Evolutionary conservation across 495 filamentous ascomycete genomes (phyloP).

Genomic region (Pyrenula aspistea): DNA sequence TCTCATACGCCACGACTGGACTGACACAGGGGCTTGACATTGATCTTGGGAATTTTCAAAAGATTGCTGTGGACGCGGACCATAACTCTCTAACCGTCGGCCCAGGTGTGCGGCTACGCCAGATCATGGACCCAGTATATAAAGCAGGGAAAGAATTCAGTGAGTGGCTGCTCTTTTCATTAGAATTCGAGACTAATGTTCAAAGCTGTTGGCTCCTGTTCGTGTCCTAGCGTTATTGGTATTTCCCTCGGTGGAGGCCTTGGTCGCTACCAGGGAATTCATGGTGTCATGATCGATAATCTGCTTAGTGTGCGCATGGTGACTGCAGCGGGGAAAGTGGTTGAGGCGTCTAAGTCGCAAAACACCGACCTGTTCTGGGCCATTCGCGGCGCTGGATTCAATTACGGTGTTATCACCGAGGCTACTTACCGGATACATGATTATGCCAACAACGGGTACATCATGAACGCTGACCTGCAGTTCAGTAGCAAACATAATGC

Average conservation of each 20-base stretch:
- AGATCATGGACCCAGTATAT: conserved; percentile 12
- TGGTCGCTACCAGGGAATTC: conserved; percentile 18
- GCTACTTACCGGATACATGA: conserved; percentile 21
- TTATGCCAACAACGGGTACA: conserved; percentile 13
- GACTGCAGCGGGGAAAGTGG: conserved; percentile 16
- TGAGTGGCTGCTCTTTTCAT: conserved; percentile 6
- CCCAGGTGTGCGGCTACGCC: conserved; percentile 5
- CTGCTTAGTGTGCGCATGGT: conserved; percentile 20
- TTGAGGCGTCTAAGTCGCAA: conserved; percentile 16
- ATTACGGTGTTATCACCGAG: conserved; percentile 35
- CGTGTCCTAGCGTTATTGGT: conserved; percentile 20
- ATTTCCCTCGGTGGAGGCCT: conserved; percentile 28
- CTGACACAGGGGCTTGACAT: conserved; percentile 16
- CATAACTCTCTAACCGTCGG: conserved; percentile 13
- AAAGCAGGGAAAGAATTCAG: conserved; percentile 19
- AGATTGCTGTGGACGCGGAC: conserved; percentile 7
- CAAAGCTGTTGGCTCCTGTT: conserved; percentile 15
- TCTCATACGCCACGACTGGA: conserved; percentile 6
- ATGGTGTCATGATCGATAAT: conserved; percentile 23
- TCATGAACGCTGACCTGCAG: conserved; percentile 15
- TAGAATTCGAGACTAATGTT: conserved; percentile 7
- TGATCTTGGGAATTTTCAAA: conserved; percentile 19
- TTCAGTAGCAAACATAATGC: no score
- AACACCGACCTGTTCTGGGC: conserved; percentile 34
- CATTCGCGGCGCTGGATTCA: conserved; percentile 30